A percentile compares a stretch with the other conserved stretches of the same genome.
Evolutionary conservation across 768 basidiomycete species (phyloP).

Genomic region (Exidia glandulosa): DNA sequence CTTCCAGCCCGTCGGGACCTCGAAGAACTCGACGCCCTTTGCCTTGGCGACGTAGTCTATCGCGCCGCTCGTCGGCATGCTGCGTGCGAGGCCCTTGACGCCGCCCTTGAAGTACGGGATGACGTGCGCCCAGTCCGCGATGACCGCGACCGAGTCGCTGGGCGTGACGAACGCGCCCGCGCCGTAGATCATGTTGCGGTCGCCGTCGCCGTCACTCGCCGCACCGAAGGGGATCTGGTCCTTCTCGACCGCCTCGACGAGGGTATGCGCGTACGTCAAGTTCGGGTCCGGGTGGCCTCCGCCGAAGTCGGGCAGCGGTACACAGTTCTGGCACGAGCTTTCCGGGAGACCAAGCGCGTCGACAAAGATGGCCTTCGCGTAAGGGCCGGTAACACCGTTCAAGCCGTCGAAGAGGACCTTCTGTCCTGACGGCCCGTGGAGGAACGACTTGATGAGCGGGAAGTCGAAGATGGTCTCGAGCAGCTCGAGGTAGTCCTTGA

Average conservation of each 20-base stretch:
- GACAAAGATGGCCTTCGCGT: constrained; percentile 81
- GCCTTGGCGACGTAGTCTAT: constrained; percentile 93
- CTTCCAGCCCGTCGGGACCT: constrained; percentile 99
- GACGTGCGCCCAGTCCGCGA: constrained; percentile 85
- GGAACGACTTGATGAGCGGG: constrained; percentile 79
- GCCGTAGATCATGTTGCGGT: constrained; percentile 99
- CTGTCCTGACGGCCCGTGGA: constrained; percentile 55
- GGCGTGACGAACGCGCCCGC: constrained; percentile 97
- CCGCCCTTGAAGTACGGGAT: constrained; percentile 92
- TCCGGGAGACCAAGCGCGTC: constrained; percentile 70
- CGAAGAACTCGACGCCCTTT: constrained; percentile 86
- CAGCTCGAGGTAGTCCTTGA: constrained; percentile 74
- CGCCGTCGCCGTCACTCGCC: constrained; percentile 94
- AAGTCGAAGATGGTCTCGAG: constrained; percentile 93
- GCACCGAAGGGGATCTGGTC: constrained; percentile 86
- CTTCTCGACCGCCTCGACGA: constrained; percentile 86
- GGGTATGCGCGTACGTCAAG: constrained; percentile 88
- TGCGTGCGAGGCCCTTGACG: constrained; percentile 89
- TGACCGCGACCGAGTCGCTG: constrained; percentile 95
- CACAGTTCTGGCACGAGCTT: constrained; percentile 79
- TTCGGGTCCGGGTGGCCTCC: constrained; percentile 98
- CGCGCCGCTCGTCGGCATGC: constrained; percentile 96
- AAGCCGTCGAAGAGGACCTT: constrained; percentile 92
- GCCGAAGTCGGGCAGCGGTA: constrained; percentile 89
- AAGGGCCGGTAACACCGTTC: constrained; percentile 95